These are phyloP conservation scores for Penicillium sp. DNA, from an alignment of 2,329 filamentous ascomycete species.

Conservation along the genomic window DNA sequence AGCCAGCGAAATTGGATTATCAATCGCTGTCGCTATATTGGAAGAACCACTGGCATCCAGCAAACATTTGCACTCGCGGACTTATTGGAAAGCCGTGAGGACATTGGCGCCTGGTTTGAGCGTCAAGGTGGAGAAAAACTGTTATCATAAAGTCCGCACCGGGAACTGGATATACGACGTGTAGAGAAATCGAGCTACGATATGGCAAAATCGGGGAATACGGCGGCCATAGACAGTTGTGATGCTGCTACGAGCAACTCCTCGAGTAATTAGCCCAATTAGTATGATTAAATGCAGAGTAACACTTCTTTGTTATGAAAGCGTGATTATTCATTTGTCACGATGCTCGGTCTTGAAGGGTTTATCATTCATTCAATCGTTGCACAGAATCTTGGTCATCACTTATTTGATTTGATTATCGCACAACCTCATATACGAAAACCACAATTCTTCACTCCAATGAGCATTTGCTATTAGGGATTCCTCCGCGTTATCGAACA, in stretches of 20 bases:
- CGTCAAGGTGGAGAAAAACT: neutral
- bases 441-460: constrained; percentile 7
- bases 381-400: too few relatives aligned
- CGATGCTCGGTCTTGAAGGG: too few relatives aligned
- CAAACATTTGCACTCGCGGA: constrained; percentile 14
- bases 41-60: constrained; percentile 13
- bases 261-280: too few relatives aligned
- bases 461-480: neutral
- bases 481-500: neutral
- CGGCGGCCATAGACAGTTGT: too few relatives aligned
- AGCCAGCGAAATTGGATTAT: constrained; percentile 14
- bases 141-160: neutral
- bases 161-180: neutral
- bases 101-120: constrained; percentile 7
- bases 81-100: constrained; percentile 5
- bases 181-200: too few relatives aligned
- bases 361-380: too few relatives aligned
- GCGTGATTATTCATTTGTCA: too few relatives aligned
- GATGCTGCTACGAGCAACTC: too few relatives aligned
- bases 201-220: too few relatives aligned
- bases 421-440: neutral
- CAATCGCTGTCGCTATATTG: constrained; percentile 13
- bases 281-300: too few relatives aligned
- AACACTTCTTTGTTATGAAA: too few relatives aligned
- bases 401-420: neutral